Percentiles rank a stretch among this genome's conserved stretches.
phyloP scores from a whole-genome alignment of 2,329 filamentous ascomycete genomes.

The Fusarium abutilonis region DNA sequence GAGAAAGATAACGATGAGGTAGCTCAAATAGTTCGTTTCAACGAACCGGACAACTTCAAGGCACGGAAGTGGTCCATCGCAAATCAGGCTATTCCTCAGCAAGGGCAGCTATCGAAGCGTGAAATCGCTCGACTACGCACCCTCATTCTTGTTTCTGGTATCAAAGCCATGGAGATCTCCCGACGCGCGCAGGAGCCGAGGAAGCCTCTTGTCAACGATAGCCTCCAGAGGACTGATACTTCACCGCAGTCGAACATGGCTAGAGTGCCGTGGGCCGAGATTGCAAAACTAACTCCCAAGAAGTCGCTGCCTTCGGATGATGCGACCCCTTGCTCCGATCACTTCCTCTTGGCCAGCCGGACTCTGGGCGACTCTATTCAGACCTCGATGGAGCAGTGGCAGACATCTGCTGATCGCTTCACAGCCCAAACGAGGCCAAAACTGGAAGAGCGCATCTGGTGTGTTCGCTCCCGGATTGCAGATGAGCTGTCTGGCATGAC shows the following conservation, averaged over 20 bases:
- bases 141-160: constrained; percentile 82
- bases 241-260: constrained; percentile 34
- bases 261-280: constrained; percentile 54
- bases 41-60: constrained; percentile 40
- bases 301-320: constrained; percentile 47
- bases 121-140: constrained; percentile 84
- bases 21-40: constrained; percentile 43
- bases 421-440: constrained; percentile 64
- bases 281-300: constrained; percentile 55
- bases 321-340: constrained; percentile 54
- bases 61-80: constrained; percentile 63
- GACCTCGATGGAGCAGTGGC: constrained; percentile 64
- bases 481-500: constrained; percentile 69
- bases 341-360: constrained; percentile 64
- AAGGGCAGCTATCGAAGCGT: constrained; percentile 63
- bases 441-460: constrained; percentile 61
- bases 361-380: constrained; percentile 60
- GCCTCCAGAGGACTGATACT: constrained; percentile 36
- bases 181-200: constrained; percentile 67
- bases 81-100: constrained; percentile 53
- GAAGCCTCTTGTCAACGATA: constrained; percentile 47
- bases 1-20: constrained; percentile 52
- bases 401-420: constrained; percentile 68
- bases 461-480: constrained; percentile 58
- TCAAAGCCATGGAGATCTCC: constrained; percentile 85